phyloP scores from a whole-genome alignment of 2,329 filamentous ascomycete genomes.

The Fusarium ambrosium region DNA sequence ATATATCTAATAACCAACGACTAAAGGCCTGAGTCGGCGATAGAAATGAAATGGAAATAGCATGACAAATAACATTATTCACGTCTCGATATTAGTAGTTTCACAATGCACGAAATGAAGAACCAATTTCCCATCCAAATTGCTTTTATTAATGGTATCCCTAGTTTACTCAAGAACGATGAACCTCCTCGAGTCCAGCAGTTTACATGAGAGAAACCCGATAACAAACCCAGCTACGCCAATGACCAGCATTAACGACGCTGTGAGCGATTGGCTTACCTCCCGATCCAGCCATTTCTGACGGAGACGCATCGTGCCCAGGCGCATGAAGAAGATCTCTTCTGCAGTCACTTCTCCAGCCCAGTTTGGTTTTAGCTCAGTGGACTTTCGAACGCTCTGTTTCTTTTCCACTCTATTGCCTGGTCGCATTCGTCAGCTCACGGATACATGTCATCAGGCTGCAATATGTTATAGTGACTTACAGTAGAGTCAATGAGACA shows the following conservation, averaged over 20 bases:
- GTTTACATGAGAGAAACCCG: slow-evolving; percentile 31
- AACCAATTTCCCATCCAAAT: background rate
- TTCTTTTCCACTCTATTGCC: slow-evolving; percentile 41
- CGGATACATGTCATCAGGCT: background rate
- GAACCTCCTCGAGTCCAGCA: slow-evolving; percentile 23
- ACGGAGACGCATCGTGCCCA: slow-evolving; percentile 29
- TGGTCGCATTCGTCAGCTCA: slow-evolving; percentile 5
- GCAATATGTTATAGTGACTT: slow-evolving; percentile 9
- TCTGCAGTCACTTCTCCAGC: slow-evolving; percentile 31
- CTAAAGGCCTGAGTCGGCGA: slow-evolving; percentile 69
- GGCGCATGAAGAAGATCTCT: slow-evolving; percentile 38
- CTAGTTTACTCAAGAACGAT: background rate
- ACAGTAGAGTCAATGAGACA: slow-evolving; percentile 37
- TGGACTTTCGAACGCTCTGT: slow-evolving; percentile 27
- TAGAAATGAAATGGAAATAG: background rate
- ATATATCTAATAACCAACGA: slow-evolving; percentile 76
- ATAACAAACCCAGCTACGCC: slow-evolving; percentile 30
- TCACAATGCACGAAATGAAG: slow-evolving; percentile 5
- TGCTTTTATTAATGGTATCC: slow-evolving; percentile 1
- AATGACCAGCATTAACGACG: slow-evolving; percentile 38
- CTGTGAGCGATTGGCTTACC: slow-evolving; percentile 36
- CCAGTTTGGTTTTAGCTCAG: slow-evolving; percentile 28
- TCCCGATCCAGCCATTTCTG: slow-evolving; percentile 35
- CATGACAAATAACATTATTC: background rate
- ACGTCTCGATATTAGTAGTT: background rate